These are phyloP conservation scores for Aspergillus sergii DNA, from an alignment of 2,329 filamentous ascomycete genomes.

Conservation along the genomic window DNA sequence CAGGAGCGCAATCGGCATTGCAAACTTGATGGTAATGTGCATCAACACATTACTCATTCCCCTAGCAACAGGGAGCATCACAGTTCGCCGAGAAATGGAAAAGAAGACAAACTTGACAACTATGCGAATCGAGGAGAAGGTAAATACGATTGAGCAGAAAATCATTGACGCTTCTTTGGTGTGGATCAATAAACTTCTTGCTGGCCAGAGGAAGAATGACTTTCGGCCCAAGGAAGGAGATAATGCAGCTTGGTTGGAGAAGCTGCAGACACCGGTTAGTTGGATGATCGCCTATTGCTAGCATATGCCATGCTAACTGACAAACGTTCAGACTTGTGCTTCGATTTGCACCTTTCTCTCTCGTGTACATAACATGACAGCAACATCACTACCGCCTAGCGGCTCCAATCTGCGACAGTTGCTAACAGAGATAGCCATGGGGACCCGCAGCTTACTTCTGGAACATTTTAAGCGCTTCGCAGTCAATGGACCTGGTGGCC, in stretches of 20 bases:
- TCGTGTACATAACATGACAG: constrained; percentile 64
- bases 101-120: constrained; percentile 75
- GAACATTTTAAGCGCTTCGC: constrained; percentile 94
- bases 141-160: constrained; percentile 69
- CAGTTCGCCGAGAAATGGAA: constrained; percentile 85
- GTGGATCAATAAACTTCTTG: constrained; percentile 73
- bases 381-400: constrained; percentile 62
- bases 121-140: constrained; percentile 80
- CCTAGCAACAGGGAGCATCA: constrained; percentile 85
- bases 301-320: constrained; percentile 12
- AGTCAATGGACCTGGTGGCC: constrained; percentile 87
- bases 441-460: constrained; percentile 76
- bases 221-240: constrained; percentile 85
- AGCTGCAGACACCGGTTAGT: constrained; percentile 71
- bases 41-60: constrained; percentile 88
- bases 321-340: constrained; percentile 65
- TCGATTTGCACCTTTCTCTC: constrained; percentile 79
- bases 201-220: constrained; percentile 82
- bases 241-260: constrained; percentile 61
- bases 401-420: constrained; percentile 83
- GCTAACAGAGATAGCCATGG: constrained; percentile 79
- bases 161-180: constrained; percentile 73
- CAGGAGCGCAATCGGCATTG: constrained; percentile 80
- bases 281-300: neutral
- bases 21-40: constrained; percentile 90